These are phyloP conservation scores for Teunomyces atbi DNA, from an alignment of 805 yeast species.

Conservation along the genomic window DNA sequence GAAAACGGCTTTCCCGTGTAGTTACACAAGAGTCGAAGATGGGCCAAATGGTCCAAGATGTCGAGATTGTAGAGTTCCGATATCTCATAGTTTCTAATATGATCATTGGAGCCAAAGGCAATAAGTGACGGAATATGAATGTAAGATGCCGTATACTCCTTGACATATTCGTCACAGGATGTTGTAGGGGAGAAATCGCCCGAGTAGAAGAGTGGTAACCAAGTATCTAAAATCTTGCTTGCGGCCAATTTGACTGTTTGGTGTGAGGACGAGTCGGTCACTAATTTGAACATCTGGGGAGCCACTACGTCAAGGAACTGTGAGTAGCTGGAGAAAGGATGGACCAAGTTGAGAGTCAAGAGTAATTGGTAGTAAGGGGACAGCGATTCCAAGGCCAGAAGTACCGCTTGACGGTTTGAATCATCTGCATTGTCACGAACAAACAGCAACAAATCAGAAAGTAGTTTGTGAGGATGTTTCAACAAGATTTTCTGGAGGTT, in stretches of 20 bases:
- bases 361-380: constrained; percentile 7
- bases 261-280: not conserved
- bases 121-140: not conserved
- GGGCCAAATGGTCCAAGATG: constrained; percentile 16
- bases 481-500: constrained; percentile 19
- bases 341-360: constrained; percentile 4
- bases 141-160: not conserved
- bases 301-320: constrained; percentile 4
- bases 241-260: constrained; percentile 3
- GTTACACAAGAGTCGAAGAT: constrained; percentile 11
- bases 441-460: constrained; percentile 6
- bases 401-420: not conserved
- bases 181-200: constrained; percentile 3
- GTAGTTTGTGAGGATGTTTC: constrained; percentile 8
- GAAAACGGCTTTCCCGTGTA: constrained; percentile 7
- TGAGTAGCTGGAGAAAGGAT: constrained; percentile 2
- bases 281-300: constrained; percentile 3
- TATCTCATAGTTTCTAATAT: constrained; percentile 19
- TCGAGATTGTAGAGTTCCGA: constrained; percentile 16
- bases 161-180: not conserved
- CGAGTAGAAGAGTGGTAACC: constrained; percentile 6
- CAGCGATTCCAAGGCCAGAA: not conserved
- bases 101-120: constrained; percentile 7
- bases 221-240: constrained; percentile 5
- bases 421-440: constrained; percentile 8